Conservation (phyloP, 2,329 filamentous ascomycete species). For the Fusarium sp. region DNA sequence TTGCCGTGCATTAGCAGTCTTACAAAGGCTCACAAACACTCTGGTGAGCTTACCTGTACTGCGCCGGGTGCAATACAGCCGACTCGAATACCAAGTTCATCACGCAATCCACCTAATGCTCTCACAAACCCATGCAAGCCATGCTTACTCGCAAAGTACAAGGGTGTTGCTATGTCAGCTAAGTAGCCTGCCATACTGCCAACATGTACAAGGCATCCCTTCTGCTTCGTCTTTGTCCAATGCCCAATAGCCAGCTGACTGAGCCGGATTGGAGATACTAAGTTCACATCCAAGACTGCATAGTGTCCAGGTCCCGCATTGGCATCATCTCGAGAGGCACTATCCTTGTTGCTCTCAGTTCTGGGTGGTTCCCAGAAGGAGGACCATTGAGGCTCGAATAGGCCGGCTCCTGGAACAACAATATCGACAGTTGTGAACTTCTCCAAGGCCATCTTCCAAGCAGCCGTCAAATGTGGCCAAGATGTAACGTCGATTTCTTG, state of each 20-base stretch:
- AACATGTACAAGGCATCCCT: conserved; percentile 47
- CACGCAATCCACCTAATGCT: conserved; percentile 43
- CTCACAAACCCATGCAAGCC: conserved; percentile 50
- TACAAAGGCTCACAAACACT: neutral
- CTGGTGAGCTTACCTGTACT: conserved; percentile 40
- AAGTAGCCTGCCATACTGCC: conserved; percentile 49
- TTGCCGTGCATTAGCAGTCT: neutral
- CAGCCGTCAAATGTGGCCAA: conserved; percentile 47
- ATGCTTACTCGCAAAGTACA: conserved; percentile 52
- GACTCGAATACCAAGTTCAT: conserved; percentile 34
- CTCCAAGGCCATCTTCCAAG: conserved; percentile 44
- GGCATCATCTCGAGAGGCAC: conserved; percentile 40
- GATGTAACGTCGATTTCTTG: conserved; percentile 50
- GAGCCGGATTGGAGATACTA: conserved; percentile 49
- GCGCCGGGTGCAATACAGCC: conserved; percentile 47
- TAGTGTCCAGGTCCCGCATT: conserved; percentile 47
- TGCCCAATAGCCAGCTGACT: conserved; percentile 51
- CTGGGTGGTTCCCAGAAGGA: conserved; percentile 50
- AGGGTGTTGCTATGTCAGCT: conserved; percentile 43
- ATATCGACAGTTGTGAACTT: conserved; percentile 48
- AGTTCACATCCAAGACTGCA: conserved; percentile 49
- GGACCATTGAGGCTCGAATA: conserved; percentile 50
- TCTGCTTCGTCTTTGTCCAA: conserved; percentile 46
- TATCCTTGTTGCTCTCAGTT: conserved; percentile 43
- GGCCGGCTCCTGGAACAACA: conserved; percentile 50